Base-by-base conservation (phyloP, 345 rosid genomes). In the Citrus inodora region DNA sequence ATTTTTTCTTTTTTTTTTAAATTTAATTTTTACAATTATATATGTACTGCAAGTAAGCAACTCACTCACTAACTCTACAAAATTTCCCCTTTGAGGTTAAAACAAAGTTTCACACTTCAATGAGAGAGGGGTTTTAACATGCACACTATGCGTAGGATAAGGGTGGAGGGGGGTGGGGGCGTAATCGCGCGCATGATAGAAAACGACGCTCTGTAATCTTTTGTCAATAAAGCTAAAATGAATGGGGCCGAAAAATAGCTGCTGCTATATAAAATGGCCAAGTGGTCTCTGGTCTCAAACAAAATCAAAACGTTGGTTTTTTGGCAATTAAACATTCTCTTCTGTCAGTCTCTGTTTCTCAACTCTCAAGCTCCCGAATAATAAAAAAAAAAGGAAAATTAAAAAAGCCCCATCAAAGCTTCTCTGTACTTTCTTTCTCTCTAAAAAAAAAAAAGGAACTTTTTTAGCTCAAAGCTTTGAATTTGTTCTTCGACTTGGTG, bases 91-190 rank as follows among this genome's bases (percentile, higher is more conserved):
- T 46, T 0, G 5, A 11, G 22, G 16, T 17, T 16, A 66, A 30
- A 35, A 46, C 9, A 9, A 9, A 24, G 51, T 66, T 22, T 37
- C 1, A 21, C 0, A 35, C 70, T n/a, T 9, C 0, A 59, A 10
- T 21, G 25, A 40, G 55, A 10, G 24, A 19, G 13, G 19, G 59
- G 24, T 35, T 9, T 81, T 88, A 88, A 80, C 75, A 69, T 87
- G 90, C 86, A 81, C 87, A 3, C 0, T 9, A 38, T 86, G 92
- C 88, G 85, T 22, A 77, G 58, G 75, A 59, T 79, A 76, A 58
- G 71, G 38, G 67, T 4, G 21, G 3, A 58, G 17, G 70, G 30
- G 46, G 37, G 1, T 35, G 37, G 37, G 37, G 65, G 78, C 79
- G 72, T 67, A 33, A 71, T 58, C 9, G 46, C 6, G 74, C 46